phyloP scores from a whole-genome alignment of 2,329 filamentous ascomycete genomes.

The Corniculantispora saksenae region DNA sequence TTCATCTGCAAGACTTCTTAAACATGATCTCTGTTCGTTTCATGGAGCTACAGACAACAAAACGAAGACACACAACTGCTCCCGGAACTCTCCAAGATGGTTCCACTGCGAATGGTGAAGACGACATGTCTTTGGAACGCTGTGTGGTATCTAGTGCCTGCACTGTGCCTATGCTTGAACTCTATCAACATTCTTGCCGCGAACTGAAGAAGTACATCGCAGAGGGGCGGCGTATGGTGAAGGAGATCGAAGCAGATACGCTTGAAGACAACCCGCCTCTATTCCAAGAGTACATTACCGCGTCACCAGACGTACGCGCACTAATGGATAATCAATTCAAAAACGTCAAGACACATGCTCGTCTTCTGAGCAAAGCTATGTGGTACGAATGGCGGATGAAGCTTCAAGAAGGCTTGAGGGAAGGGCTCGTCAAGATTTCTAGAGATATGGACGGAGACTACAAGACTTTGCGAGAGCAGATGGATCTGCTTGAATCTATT shows the following conservation, averaged over 20 bases:
- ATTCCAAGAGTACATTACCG: constrained; percentile 88
- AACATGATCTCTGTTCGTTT: constrained; percentile 96
- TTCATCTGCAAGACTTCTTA: constrained; percentile 88
- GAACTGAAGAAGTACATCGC: constrained; percentile 97
- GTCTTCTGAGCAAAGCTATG: constrained; percentile 88
- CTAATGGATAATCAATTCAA: constrained; percentile 97
- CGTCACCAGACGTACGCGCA: constrained; percentile 76
- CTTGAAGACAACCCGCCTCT: constrained; percentile 87
- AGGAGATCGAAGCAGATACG: constrained; percentile 86
- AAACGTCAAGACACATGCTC: constrained; percentile 91
- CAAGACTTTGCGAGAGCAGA: constrained; percentile 64
- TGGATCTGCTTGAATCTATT: constrained; percentile 65
- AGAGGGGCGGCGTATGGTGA: constrained; percentile 85
- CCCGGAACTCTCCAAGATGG: constrained; percentile 51
- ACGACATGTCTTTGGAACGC: constrained; percentile 66
- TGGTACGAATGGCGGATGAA: constrained; percentile 99
- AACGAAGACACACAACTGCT: constrained; percentile 80
- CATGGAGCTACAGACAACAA: constrained; percentile 97
- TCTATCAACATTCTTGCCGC: constrained; percentile 94
- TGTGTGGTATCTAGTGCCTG: constrained; percentile 88
- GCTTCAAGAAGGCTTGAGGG: constrained; percentile 76
- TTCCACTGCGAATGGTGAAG: constrained; percentile 42
- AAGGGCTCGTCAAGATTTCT: constrained; percentile 73
- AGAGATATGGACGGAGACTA: constrained; percentile 78
- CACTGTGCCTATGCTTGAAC: constrained; percentile 86